phyloP scores from a whole-genome alignment of 768 basidiomycete species.

The Leccinum arenicola region DNA sequence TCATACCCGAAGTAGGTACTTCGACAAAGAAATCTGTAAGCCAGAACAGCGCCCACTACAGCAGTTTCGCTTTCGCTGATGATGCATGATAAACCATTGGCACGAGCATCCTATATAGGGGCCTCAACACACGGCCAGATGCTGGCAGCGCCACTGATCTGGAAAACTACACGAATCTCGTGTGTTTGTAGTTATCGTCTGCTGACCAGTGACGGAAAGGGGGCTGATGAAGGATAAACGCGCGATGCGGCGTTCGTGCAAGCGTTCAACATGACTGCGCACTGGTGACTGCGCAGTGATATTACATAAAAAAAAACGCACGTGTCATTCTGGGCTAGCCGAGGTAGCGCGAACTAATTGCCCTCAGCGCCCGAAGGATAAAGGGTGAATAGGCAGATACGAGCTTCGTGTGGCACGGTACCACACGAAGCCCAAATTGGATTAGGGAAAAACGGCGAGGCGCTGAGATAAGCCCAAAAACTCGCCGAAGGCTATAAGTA shows the following conservation, averaged over 20 bases:
- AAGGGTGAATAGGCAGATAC: too few relatives aligned
- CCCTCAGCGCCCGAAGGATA: too few relatives aligned
- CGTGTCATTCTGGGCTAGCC: too few relatives aligned
- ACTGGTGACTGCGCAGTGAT: too few relatives aligned
- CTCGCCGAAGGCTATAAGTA: too few relatives aligned
- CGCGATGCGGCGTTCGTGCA: conserved; percentile 90
- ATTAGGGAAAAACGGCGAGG: too few relatives aligned
- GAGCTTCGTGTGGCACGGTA: too few relatives aligned
- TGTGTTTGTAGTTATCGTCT: not conserved
- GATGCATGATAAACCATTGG: not conserved
- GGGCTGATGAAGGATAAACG: conserved; percentile 95
- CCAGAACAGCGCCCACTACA: not conserved
- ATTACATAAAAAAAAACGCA: too few relatives aligned
- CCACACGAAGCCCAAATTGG: too few relatives aligned
- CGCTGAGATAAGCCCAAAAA: too few relatives aligned
- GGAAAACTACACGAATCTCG: too few relatives aligned
- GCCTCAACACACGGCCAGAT: not conserved
- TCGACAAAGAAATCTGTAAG: not conserved
- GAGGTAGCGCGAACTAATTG: too few relatives aligned
- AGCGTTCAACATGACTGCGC: conserved; percentile 16
- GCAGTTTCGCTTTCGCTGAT: not conserved
- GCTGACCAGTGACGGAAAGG: conserved; percentile 45
- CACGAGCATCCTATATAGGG: not conserved
- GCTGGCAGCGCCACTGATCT: not conserved
- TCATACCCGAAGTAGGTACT: not conserved